A percentile compares a stretch with the other conserved stretches of the same genome.
Evolutionary conservation across 257 asterid species (phyloP).

Genomic region (Solanum rostratum): DNA sequence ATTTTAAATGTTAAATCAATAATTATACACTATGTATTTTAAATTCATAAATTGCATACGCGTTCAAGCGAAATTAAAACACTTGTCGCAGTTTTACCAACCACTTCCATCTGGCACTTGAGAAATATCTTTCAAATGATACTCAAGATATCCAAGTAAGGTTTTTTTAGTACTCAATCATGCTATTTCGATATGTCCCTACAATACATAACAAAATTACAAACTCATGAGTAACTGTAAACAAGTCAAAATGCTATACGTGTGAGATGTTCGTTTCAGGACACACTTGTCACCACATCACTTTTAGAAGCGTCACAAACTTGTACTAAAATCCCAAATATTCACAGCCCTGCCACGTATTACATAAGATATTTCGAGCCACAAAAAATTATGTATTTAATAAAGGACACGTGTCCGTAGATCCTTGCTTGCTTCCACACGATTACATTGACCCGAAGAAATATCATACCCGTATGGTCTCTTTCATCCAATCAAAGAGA

Average conservation of each 20-base stretch:
- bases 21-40: neutral
- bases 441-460: neutral
- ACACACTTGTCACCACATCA: constrained; percentile 1
- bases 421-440: neutral
- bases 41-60: neutral
- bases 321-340: neutral
- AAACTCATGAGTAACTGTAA: neutral
- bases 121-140: neutral
- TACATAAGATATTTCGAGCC: constrained; percentile 1
- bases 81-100: neutral
- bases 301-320: neutral
- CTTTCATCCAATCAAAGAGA: neutral
- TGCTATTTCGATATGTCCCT: neutral
- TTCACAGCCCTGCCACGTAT: constrained; percentile 3
- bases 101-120: neutral
- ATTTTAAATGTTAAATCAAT: neutral
- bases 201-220: neutral
- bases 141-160: neutral
- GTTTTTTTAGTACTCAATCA: neutral
- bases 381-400: neutral
- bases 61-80: neutral
- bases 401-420: constrained; percentile 1
- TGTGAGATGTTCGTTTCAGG: neutral
- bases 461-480: neutral
- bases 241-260: neutral